Conservation (phyloP, 306 rosid genomes). For the Inga laurina region DNA sequence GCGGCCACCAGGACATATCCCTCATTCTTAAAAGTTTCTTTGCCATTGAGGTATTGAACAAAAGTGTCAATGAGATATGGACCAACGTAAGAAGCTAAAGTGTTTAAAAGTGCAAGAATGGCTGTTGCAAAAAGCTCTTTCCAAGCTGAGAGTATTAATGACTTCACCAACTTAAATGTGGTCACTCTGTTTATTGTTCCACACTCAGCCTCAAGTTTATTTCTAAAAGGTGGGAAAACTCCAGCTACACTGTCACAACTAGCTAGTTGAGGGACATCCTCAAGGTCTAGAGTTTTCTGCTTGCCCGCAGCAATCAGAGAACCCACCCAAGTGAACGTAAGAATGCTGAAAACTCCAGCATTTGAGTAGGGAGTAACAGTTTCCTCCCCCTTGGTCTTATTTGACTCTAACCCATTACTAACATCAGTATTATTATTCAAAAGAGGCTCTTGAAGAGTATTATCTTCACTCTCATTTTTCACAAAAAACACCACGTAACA, state of each 20-base stretch:
- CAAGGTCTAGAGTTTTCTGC: conserved; percentile 47
- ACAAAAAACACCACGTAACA: conserved; percentile 38
- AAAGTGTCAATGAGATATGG: conserved; percentile 53
- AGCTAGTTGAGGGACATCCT: conserved; percentile 55
- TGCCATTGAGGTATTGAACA: conserved; percentile 52
- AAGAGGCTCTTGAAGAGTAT: conserved; percentile 43
- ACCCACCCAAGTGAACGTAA: conserved; percentile 53
- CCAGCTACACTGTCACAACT: conserved; percentile 42
- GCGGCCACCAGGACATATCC: conserved; percentile 45
- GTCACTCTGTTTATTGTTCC: conserved; percentile 39
- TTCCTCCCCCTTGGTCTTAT: conserved; percentile 41
- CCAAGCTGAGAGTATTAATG: conserved; percentile 38
- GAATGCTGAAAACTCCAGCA: conserved; percentile 58
- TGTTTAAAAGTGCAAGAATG: conserved; percentile 18
- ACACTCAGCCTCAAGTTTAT: conserved; percentile 45
- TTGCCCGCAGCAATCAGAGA: conserved; percentile 48
- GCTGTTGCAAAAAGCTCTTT: conserved; percentile 47
- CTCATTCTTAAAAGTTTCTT: conserved; percentile 32
- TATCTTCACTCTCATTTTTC: conserved; percentile 37
- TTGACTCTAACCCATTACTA: conserved; percentile 12
- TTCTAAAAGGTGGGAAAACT: conserved; percentile 36
- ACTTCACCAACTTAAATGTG: conserved; percentile 46
- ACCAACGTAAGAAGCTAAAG: conserved; percentile 58
- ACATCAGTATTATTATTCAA: conserved; percentile 31
- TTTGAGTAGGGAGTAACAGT: conserved; percentile 52